These are phyloP conservation scores for Pleurozium schreberi DNA, from an alignment of 225 moss, liverwort and hornwort genomes.

Conservation along the genomic window DNA sequence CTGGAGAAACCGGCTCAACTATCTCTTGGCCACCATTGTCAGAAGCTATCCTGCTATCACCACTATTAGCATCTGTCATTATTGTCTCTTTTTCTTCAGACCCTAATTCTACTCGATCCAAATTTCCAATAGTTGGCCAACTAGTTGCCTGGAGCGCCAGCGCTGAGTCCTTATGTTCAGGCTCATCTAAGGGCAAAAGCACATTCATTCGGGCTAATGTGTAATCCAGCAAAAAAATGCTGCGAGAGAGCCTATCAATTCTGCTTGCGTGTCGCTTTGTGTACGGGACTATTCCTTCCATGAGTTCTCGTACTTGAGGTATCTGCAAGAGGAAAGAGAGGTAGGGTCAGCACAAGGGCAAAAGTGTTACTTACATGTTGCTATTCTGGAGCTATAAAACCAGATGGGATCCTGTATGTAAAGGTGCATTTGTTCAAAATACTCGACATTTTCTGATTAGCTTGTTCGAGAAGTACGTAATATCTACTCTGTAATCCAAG, in stretches of 20 bases:
- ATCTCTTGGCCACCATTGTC: background rate
- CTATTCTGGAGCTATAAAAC: background rate
- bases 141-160: conserved; percentile 11
- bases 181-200: conserved; percentile 25
- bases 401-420: background rate
- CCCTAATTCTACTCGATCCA: background rate
- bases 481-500: background rate
- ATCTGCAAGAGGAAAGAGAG: conserved; percentile 29
- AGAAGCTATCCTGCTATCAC: background rate
- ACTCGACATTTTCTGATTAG: background rate
- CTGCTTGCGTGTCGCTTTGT: conserved; percentile 75
- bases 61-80: background rate
- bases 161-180: background rate
- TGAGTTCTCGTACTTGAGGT: conserved; percentile 69
- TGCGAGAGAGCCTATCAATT: conserved; percentile 70
- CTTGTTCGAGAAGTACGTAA: background rate
- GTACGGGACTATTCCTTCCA: conserved; percentile 86
- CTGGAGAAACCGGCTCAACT: conserved; percentile 6
- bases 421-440: background rate
- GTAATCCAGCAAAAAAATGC: conserved; percentile 72
- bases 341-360: background rate
- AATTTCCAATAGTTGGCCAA: conserved; percentile 25
- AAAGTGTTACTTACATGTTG: background rate
- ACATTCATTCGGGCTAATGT: conserved; percentile 60
- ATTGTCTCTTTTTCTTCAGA: background rate